Percentiles rank a stretch among this genome's conserved stretches.
Conservation (phyloP, 805 yeast genomes). For the Candida fluviatilis region DNA sequence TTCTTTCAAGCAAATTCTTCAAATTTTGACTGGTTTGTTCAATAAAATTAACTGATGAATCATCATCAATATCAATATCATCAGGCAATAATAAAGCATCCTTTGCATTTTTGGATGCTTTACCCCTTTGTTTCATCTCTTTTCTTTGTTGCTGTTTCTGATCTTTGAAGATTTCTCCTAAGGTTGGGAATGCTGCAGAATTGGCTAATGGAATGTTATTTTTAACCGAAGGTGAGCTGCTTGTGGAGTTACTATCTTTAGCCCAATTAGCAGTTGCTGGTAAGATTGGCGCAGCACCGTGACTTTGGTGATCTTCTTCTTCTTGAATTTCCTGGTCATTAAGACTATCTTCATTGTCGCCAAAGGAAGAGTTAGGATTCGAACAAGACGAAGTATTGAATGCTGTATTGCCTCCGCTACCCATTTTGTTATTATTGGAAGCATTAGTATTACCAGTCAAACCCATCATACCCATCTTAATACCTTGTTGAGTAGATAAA, state of each 20-base stretch:
- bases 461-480: conserved; percentile 50
- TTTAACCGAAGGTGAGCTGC: conserved; percentile 34
- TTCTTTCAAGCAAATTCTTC: conserved; percentile 30
- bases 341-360: conserved; percentile 10
- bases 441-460: conserved; percentile 20
- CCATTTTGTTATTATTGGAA: conserved; percentile 11
- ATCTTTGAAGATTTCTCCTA: conserved; percentile 44
- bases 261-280: conserved; percentile 76
- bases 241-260: conserved; percentile 22
- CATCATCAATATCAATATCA: conserved; percentile 46
- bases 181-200: conserved; percentile 56
- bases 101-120: conserved; percentile 20
- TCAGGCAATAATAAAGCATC: conserved; percentile 37
- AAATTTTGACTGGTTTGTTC: conserved; percentile 45
- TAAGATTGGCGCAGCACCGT: conserved; percentile 41
- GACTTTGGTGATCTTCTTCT: conserved; percentile 8
- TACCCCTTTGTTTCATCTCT: conserved; percentile 21
- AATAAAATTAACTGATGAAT: conserved; percentile 43
- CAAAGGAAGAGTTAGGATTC: conserved; percentile 12
- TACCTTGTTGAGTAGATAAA: conserved; percentile 69
- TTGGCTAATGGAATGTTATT: conserved; percentile 38
- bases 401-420: conserved; percentile 4
- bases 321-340: conserved; percentile 8
- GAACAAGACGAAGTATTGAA: conserved; percentile 9
- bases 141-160: conserved; percentile 28